Conservation (phyloP, 2,329 filamentous ascomycete genomes). For the Ascosphaera acerosa region DNA sequence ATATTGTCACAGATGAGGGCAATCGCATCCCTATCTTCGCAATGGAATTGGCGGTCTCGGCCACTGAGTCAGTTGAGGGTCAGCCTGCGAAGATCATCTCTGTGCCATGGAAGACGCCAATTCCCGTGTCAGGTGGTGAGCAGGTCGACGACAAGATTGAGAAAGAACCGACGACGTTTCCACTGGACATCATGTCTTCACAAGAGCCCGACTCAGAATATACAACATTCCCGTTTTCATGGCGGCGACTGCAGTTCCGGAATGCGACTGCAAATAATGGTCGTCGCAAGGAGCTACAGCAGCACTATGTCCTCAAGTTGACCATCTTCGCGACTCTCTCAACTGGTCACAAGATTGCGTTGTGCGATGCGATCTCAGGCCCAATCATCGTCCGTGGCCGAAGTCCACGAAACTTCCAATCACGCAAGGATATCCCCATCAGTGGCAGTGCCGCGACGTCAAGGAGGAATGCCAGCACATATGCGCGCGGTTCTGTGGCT, state of each 20-base stretch:
- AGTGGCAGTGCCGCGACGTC: conserved; percentile 52
- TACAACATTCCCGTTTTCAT: conserved; percentile 76
- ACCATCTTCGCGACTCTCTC: conserved; percentile 65
- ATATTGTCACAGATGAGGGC: conserved; percentile 58
- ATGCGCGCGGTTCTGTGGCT: conserved; percentile 8
- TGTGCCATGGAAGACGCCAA: conserved; percentile 92
- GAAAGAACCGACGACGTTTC: conserved; percentile 65
- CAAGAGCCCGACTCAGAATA: conserved; percentile 55
- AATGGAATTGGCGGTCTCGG: conserved; percentile 71
- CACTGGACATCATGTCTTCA: conserved; percentile 40
- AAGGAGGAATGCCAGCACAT: conserved; percentile 37
- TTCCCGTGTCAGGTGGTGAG: conserved; percentile 42
- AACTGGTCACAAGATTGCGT: conserved; percentile 55
- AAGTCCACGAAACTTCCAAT: conserved; percentile 85
- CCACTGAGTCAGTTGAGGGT: conserved; percentile 83
- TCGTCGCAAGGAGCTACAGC: conserved; percentile 76
- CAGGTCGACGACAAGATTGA: conserved; percentile 36
- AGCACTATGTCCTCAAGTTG: conserved; percentile 77
- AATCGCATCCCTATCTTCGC: conserved; percentile 59
- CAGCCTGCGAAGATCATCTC: conserved; percentile 84
- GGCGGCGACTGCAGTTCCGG: conserved; percentile 79
- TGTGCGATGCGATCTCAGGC: conserved; percentile 65
- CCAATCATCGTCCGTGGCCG: conserved; percentile 84
- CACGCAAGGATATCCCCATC: conserved; percentile 74
- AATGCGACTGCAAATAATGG: conserved; percentile 95